These are phyloP conservation scores for Rubia occidens DNA, from an alignment of 305 asterid species.

Conservation along the genomic window DNA sequence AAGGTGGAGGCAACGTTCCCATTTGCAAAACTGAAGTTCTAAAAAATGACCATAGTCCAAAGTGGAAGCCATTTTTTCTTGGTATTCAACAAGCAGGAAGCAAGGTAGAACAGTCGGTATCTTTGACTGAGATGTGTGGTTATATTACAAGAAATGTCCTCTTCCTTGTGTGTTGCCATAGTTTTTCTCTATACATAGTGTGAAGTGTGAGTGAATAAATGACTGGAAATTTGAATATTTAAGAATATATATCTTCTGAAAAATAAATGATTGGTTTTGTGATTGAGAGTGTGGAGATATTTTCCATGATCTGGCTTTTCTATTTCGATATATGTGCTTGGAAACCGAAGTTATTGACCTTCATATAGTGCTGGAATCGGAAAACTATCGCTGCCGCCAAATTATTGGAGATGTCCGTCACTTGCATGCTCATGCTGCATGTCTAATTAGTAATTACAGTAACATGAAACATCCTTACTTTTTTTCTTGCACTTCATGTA, in stretches of 20 bases:
- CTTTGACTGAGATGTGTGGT: neutral
- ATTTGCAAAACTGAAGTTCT: constrained; percentile 93
- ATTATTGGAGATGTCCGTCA: neutral
- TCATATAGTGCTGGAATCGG: neutral
- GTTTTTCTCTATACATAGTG: neutral
- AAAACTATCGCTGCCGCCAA: neutral
- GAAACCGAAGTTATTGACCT: neutral
- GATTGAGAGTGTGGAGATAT: neutral
- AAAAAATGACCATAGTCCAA: constrained; percentile 70
- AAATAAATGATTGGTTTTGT: neutral
- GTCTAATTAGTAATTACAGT: neutral
- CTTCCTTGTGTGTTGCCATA: neutral
- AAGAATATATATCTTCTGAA: neutral
- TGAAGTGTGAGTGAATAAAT: neutral
- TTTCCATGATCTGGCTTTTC: neutral
- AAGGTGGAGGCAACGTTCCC: too few species aligned
- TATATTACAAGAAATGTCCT: neutral
- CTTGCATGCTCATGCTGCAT: neutral
- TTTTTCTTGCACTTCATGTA: neutral
- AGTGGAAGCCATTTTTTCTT: constrained; percentile 66
- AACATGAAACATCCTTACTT: neutral
- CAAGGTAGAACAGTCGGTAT: constrained; percentile 50
- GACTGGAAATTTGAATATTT: neutral
- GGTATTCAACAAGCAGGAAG: constrained; percentile 92
- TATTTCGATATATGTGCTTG: neutral